Conservation (phyloP, 2,329 filamentous ascomycete species). For the Sporothrix schenckii region DNA sequence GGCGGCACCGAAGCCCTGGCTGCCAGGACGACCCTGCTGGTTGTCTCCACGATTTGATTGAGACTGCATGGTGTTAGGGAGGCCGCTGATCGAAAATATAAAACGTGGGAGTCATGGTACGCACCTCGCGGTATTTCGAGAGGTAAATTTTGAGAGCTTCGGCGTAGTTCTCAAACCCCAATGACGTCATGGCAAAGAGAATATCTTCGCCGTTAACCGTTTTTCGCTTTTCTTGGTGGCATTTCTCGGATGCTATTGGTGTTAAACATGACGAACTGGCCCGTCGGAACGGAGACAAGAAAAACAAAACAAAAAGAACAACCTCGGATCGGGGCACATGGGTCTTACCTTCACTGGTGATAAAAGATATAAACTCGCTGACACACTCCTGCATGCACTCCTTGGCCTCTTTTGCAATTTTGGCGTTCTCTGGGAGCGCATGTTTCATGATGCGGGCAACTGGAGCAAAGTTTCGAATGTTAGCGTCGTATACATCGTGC, state of each 20-base stretch:
- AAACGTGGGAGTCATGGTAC: slow-evolving; percentile 40
- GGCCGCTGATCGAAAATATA: background rate
- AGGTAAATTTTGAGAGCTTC: slow-evolving; percentile 98
- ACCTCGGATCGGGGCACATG: background rate
- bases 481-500: slow-evolving; percentile 73
- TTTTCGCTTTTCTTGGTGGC: slow-evolving; percentile 98
- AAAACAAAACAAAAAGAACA: no score
- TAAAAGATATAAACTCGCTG: slow-evolving; percentile 99
- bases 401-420: slow-evolving; percentile 98
- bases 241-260: slow-evolving; percentile 90
- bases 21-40: slow-evolving; percentile 54
- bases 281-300: no score
- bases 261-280: background rate
- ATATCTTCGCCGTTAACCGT: slow-evolving; percentile 99
- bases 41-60: slow-evolving; percentile 72
- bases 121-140: slow-evolving; percentile 95
- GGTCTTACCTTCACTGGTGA: slow-evolving; percentile 90
- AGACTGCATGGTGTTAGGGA: slow-evolving; percentile 54
- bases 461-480: slow-evolving; percentile 92
- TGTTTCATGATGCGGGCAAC: slow-evolving; percentile 99
- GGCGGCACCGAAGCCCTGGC: slow-evolving; percentile 55
- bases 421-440: slow-evolving; percentile 94
- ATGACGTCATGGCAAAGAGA: slow-evolving; percentile 96
- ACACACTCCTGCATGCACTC: slow-evolving; percentile 99
- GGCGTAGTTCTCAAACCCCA: slow-evolving; percentile 98